These are phyloP conservation scores for Aspergillus bridgeri DNA, from an alignment of 495 filamentous ascomycete species.

Conservation along the genomic window DNA sequence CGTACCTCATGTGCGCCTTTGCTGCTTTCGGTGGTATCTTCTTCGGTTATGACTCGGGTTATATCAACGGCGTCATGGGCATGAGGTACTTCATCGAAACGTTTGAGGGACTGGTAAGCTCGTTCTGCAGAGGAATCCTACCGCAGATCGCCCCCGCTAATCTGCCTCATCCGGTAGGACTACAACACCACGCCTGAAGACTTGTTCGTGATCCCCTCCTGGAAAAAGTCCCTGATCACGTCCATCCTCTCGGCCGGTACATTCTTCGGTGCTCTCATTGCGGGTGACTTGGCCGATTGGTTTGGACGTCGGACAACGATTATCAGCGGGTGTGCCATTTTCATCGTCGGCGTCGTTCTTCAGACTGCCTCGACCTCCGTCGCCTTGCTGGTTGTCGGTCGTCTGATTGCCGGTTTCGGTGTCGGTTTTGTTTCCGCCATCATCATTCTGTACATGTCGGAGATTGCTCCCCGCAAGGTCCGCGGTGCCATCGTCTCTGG, in stretches of 20 bases:
- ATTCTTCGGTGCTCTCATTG: conserved; percentile 71
- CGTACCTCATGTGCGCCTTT: conserved; percentile 60
- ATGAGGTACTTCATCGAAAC: conserved; percentile 50
- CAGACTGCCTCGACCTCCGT: conserved; percentile 52
- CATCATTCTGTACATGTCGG: conserved; percentile 72
- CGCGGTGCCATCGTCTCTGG: conserved; percentile 66
- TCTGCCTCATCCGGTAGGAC: conserved; percentile 14
- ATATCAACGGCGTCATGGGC: conserved; percentile 52
- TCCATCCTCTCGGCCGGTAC: conserved; percentile 73
- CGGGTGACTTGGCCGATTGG: conserved; percentile 65
- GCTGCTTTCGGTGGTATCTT: conserved; percentile 59
- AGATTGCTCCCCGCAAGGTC: conserved; percentile 58
- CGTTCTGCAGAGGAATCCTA: background rate
- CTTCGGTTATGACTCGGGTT: conserved; percentile 54
- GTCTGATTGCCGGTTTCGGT: conserved; percentile 68
- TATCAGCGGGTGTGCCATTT: conserved; percentile 61
- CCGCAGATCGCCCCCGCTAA: background rate
- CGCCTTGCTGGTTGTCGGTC: conserved; percentile 61
- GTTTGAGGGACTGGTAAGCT: conserved; percentile 36
- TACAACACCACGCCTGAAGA: conserved; percentile 21
- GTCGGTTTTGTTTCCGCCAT: conserved; percentile 73
- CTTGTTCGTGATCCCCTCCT: conserved; percentile 44
- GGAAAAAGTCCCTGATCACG: conserved; percentile 60
- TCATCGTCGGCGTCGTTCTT: conserved; percentile 60
- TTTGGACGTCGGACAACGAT: conserved; percentile 67